Evolutionary conservation across 768 basidiomycete genomes (phyloP), one percentile per base, ranked within the genome.

Genomic region (Lactifluus volemus): DNA sequence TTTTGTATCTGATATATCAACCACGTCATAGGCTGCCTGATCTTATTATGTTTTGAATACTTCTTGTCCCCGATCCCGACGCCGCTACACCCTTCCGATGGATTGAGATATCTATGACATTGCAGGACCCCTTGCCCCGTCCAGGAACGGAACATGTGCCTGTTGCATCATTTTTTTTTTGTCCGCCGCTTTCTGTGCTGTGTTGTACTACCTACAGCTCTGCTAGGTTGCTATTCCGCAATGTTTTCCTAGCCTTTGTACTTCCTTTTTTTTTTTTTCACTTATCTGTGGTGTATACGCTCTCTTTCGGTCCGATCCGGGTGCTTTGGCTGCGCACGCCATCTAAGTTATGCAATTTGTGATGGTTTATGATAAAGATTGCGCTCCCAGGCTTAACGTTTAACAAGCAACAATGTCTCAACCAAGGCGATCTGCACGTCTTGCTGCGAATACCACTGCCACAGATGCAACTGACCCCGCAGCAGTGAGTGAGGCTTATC

Each of bases 351-450:
- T 56, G 49, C 21, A 55, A 61, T 51, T 19, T 19, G 55, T 15
- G 54, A 36, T 47, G 60, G 57, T 61, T 52, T 39, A 45, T 47
- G 60, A 61, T 61, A 47, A 52, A 45, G 41, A 55, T 56, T 61
- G 21, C 48, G 52, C 19, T 34, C 45, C 32, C 29, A 25, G 25
- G 41, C 19, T 50, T 49, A 36, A 34, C 32, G 32, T 30, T 50
- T 49, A 36, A 34, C 32, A 17, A 25, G 12, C 25, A 2, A n/a
- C 30, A 9, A 65, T 65, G 64, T 63, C 64, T n/a, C 61, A 65
- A 49, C 64, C 64, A 58, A 58, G 64, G 30, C 64, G 64, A 29
- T 65, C 64, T n/a, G 56, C 64, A 25, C 64, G 64, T 57, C 61
- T 65, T 32, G 64, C 64, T n/a, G 64, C 61, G 38, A 63, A 3